Evolutionary conservation across 768 basidiomycete genomes (phyloP).

Genomic region (Peribolospora kevripleyi): DNA sequence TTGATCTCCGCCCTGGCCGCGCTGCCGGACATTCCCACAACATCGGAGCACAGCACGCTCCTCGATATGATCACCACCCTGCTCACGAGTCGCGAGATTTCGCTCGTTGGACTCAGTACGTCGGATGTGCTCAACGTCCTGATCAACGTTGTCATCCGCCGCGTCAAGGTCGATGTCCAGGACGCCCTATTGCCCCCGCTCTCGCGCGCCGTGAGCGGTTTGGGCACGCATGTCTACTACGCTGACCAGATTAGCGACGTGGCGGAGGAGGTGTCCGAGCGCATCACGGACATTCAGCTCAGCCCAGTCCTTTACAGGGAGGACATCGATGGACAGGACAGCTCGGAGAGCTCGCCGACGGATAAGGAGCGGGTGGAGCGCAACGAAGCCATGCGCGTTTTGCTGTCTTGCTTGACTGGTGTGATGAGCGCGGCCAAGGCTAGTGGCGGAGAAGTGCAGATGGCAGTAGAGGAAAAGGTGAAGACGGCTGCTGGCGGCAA

Average conservation of each 20-base stretch:
- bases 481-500: too few relatives aligned
- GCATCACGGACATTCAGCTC: slow-evolving; percentile 44
- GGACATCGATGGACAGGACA: too few relatives aligned
- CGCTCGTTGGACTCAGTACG: slow-evolving; percentile 70
- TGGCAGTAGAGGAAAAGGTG: too few relatives aligned
- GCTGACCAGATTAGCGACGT: slow-evolving; percentile 89
- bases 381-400: neutral
- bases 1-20: slow-evolving; percentile 52
- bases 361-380: too few relatives aligned
- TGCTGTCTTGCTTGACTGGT: neutral
- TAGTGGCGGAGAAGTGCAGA: too few relatives aligned
- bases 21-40: slow-evolving; percentile 16
- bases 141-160: slow-evolving; percentile 25
- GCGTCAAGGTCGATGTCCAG: slow-evolving; percentile 24
- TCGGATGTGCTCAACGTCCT: slow-evolving; percentile 67
- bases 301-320: slow-evolving; percentile 10
- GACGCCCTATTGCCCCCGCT: slow-evolving; percentile 43
- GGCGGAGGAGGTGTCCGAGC: slow-evolving; percentile 52
- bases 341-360: too few relatives aligned
- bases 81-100: slow-evolving; percentile 45
- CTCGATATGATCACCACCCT: slow-evolving; percentile 59
- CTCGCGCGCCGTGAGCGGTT: slow-evolving; percentile 52
- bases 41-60: slow-evolving; percentile 30
- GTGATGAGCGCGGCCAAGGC: neutral
- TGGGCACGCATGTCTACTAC: slow-evolving; percentile 82